Evolutionary conservation across 2,329 filamentous ascomycete genomes (phyloP), one percentile per base, ranked within the genome.

Genomic region (Neofusicoccum parvum): DNA sequence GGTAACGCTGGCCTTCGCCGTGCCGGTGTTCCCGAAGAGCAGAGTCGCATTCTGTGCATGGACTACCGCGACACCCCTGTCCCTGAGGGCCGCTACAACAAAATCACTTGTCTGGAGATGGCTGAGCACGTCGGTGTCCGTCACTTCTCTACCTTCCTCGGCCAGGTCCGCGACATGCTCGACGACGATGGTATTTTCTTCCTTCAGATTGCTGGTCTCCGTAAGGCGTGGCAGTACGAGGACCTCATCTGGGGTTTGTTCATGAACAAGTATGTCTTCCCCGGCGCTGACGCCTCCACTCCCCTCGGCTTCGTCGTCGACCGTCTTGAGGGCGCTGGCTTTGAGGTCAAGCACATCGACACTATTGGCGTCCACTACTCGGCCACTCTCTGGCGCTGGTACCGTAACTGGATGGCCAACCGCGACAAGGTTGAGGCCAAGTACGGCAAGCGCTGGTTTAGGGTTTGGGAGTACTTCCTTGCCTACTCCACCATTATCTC

Each of bases 181-280:
- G 92, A 97, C 68, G 95, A 98, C 71, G 93, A 98, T 71, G 95
- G 95, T 78, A 87, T 92, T 70, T 96, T 98, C 84, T 97, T 95
- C 87, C 86, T 98, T 67, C 95, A 98, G 80, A 93, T 96, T 73
- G 93, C 94, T 72, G 95, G 95, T 81, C 87, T 99, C 68, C 90
- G 95, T 72, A 96, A 96, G 84, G 84, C 86, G 69, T 98, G 95
- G 95, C 95, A 98, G 80, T 98, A 97, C 76, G 94, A 98, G 85
- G 94, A 98, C 81, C 87, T 97, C 60, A 91, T 94, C 79, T 98
- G 95, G 95, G 95, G 95, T 78, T 86, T 98, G 53, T 98, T 97
- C 87, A 96, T 98, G 93, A 98, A 98, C 89, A 97, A 97, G 84
- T 97, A 98, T 81, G 86, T 98, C 79, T 98, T 98, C 87, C 95